Base-by-base conservation (phyloP, 163 green algal genomes). In the Smithsoniella earleae region DNA sequence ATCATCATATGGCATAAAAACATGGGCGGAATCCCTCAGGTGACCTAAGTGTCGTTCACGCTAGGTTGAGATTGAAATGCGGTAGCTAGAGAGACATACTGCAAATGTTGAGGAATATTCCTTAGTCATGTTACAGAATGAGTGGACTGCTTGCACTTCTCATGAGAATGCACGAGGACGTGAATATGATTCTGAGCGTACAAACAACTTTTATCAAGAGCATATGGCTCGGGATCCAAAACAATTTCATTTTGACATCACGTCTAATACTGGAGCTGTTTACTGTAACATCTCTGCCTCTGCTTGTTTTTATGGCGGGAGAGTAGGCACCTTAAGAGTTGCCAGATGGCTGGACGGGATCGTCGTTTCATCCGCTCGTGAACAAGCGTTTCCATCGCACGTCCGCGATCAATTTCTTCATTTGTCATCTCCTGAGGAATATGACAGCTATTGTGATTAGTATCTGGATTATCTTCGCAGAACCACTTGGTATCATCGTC, bases 341-440 rank as follows among this genome's bases (percentile, higher is more conserved):
- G 90, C 89, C 89, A 95, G 1, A 96, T 82, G 0, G 86, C 82
- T 5, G 89, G 89, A 22, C 88, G 65, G 40, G 58, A 73, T 45
- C 38, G 37, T 3, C 58, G 20, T 36, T 69, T 69, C 58, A 31
- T 46, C 43, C 58, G 40, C 25, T 69, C 58, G 66, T 64, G 25
- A 6, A 25, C 58, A 5, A 69, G 58, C 58, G 58, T 69, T 33
- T 69, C 58, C 10, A 69, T 30, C 5, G 58, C 58, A 69, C 58
- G 58, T 3, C 58, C 58, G 22, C 58, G 58, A 73, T 96, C 89
- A 66, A 96, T 96, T 54, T 95, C 82, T 36, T 89, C 82, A 58
- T 96, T 84, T 1, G 84, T 84, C 5, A 95, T 77, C 81, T 96
- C 91, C 73, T 96, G 91, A 4, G 86, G 80, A 0, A 87, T 79